Evolutionary conservation across 768 basidiomycete genomes (phyloP).

Genomic region (Pleurotus djamor): DNA sequence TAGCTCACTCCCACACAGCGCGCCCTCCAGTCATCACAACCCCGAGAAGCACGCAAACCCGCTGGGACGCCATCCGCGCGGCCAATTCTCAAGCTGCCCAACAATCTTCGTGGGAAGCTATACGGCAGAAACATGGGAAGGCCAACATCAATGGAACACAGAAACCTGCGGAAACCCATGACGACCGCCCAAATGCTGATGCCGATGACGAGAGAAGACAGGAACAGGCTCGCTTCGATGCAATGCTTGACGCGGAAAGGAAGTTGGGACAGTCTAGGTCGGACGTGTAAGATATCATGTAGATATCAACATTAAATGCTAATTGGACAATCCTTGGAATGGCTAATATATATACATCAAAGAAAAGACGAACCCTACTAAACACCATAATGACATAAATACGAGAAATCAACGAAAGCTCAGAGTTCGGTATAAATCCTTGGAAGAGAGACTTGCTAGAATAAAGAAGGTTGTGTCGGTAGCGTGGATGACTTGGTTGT

Average conservation of each 20-base stretch:
- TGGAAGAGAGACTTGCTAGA: neutral
- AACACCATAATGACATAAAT: too few relatives aligned
- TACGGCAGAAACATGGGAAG: conserved; percentile 59
- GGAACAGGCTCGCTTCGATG: conserved; percentile 60
- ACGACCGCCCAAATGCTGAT: neutral
- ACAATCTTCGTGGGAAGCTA: conserved; percentile 63
- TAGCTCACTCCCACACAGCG: neutral
- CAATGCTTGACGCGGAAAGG: conserved; percentile 57
- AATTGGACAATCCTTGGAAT: neutral
- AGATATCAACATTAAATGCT: conserved; percentile 9
- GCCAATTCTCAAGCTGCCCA: conserved; percentile 38
- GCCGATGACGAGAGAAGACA: conserved; percentile 26
- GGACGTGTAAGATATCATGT: conserved; percentile 9
- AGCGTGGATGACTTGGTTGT: neutral
- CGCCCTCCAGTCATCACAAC: conserved; percentile 10
- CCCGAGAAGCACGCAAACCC: conserved; percentile 15
- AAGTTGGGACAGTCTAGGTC: conserved; percentile 22
- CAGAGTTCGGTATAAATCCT: neutral
- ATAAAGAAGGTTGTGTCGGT: neutral
- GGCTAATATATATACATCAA: neutral
- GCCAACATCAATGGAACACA: conserved; percentile 16
- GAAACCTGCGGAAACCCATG: neutral
- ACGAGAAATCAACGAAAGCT: neutral
- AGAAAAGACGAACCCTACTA: too few relatives aligned
- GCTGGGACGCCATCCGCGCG: conserved; percentile 69